Conservation (phyloP, 148 eudicot species). For the Rhododendron simsii region DNA sequence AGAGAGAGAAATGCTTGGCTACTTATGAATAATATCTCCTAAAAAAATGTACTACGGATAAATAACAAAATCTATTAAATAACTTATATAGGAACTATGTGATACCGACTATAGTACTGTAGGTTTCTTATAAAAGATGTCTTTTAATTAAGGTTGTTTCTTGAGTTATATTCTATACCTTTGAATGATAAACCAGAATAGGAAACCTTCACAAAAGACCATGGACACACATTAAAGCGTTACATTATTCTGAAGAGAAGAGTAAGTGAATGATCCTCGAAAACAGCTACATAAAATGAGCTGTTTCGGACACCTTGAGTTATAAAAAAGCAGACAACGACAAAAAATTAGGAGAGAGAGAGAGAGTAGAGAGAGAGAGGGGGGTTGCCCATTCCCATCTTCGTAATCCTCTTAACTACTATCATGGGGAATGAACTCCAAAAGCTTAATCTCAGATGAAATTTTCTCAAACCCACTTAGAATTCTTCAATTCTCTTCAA, state of each 20-base stretch:
- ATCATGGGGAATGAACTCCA: conserved; percentile 10
- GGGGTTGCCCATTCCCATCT: not conserved
- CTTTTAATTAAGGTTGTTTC: conserved; percentile 15
- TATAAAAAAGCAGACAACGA: not conserved
- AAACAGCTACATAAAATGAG: conserved; percentile 14
- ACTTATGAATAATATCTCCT: not conserved
- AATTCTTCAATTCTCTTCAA: conserved; percentile 25
- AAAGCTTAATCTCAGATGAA: not conserved
- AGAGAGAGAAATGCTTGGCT: not conserved
- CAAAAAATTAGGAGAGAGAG: not conserved
- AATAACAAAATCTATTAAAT: not conserved
- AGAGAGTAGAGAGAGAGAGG: not conserved
- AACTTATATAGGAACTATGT: not conserved
- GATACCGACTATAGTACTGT: not conserved
- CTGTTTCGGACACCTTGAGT: no score
- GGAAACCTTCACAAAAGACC: not conserved
- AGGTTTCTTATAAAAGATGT: conserved; percentile 6
- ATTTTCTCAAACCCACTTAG: conserved; percentile 11
- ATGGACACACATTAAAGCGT: not conserved
- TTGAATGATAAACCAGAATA: not conserved
- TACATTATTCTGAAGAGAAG: not conserved
- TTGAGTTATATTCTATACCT: not conserved
- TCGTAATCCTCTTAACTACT: not conserved
- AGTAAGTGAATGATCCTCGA: conserved; percentile 4
- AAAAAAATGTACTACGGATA: not conserved